Evolutionary conservation across 176 grass and related monocot species (phyloP).

Genomic region (Aegilops speltoides): DNA sequence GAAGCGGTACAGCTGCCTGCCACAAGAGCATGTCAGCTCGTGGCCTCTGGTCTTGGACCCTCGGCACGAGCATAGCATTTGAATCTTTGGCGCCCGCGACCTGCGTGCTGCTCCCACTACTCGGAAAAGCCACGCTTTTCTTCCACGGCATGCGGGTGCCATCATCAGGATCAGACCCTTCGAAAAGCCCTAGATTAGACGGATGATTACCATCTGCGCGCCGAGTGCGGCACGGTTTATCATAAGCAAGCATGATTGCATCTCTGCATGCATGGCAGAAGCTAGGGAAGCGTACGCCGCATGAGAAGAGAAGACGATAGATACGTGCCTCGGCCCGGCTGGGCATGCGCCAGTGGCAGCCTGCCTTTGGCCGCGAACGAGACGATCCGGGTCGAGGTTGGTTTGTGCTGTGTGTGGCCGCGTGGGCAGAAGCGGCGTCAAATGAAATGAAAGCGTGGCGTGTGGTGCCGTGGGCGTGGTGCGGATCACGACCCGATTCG

Average conservation of each 20-base stretch:
- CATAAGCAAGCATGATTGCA: neutral
- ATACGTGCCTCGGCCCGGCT: neutral
- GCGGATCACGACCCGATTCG: neutral
- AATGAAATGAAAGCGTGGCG: neutral
- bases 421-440: neutral
- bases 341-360: neutral
- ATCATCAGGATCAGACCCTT: neutral
- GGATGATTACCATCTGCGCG: neutral
- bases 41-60: neutral
- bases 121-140: neutral
- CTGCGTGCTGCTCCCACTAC: neutral
- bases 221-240: neutral
- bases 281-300: neutral
- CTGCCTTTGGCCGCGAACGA: conserved; percentile 2
- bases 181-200: neutral
- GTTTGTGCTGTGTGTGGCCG: neutral
- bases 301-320: neutral
- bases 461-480: neutral
- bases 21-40: neutral
- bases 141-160: neutral
- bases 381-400: neutral
- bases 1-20: neutral
- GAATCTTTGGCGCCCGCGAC: neutral
- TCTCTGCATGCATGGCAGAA: neutral
- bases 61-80: neutral